These are phyloP conservation scores for Geotrichum reessii DNA, from an alignment of 1,139 yeast genomes.

Conservation along the genomic window DNA sequence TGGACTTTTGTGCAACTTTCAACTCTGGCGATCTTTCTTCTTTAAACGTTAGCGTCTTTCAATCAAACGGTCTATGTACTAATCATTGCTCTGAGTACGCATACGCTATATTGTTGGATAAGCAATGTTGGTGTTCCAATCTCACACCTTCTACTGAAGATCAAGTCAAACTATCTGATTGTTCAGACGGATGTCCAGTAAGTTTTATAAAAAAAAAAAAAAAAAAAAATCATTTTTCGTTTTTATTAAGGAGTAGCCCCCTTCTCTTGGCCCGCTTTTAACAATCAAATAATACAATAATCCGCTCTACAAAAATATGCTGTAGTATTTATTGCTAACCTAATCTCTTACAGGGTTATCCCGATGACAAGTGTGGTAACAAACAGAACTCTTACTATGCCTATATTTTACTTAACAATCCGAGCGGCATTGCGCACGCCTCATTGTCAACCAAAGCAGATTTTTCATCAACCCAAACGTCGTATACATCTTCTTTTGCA, in stretches of 20 bases:
- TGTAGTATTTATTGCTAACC: slow-evolving; percentile 24
- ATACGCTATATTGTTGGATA: slow-evolving; percentile 50
- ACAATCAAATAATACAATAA: no score
- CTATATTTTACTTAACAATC: slow-evolving; percentile 39
- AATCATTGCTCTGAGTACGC: slow-evolving; percentile 49
- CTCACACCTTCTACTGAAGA: slow-evolving; percentile 42
- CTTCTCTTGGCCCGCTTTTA: no score
- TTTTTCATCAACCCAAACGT: neutral
- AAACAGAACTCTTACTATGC: slow-evolving; percentile 38
- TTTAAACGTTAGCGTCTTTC: slow-evolving; percentile 34
- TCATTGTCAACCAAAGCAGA: slow-evolving; percentile 4
- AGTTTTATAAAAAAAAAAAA: neutral
- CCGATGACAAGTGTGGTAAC: slow-evolving; percentile 44
- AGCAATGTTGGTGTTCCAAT: slow-evolving; percentile 59
- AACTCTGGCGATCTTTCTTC: slow-evolving; percentile 40
- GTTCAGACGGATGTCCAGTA: slow-evolving; percentile 48
- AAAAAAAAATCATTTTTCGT: no score
- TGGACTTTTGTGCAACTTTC: slow-evolving; percentile 43
- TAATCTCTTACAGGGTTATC: slow-evolving; percentile 36
- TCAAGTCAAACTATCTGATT: slow-evolving; percentile 34
- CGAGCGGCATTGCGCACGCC: slow-evolving; percentile 31
- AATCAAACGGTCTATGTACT: slow-evolving; percentile 54
- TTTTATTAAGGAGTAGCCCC: no score
- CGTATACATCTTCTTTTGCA: neutral
- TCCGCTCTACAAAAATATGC: no score